Evolutionary conservation across 352 stramenopile species (phyloP), one percentile per base, ranked within the genome.

Genomic region (Phytopythium sindhum): DNA sequence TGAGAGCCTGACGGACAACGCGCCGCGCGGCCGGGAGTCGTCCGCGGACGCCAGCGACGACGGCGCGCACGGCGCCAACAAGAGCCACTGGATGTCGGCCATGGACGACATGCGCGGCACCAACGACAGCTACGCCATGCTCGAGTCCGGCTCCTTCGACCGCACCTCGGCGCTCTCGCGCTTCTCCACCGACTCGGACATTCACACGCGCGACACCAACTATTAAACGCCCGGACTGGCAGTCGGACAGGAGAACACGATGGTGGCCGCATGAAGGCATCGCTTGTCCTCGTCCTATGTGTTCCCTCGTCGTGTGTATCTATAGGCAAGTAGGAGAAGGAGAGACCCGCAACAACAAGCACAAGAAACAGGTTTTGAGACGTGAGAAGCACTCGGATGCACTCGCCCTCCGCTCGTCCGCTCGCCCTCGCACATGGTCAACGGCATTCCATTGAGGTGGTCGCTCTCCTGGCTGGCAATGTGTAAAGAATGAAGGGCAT

Each of bases 51-150:
- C 56, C 10, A 35, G 57, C 53, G 66, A 72, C 17, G 39, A 29
- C 11, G 53, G 69, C 54, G 39, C 6, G 6, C 9, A 17, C 47
- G 57, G 55, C 53, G 75, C 70, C 35, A 67, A 77, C 15, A 59
- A 74, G 29, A 81, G 71, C 28, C 81, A 92, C 74, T 92, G 84
- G 84, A 68, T 81, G 59, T 68, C 80, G 37, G 75, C 73, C 35
- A 89, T 89, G 80, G 77, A 88, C 61, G 77, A 86, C 23, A 90
- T 90, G 79, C 84, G 84, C n/a, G 84, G 82, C 67, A 93, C 84
- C 0, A 85, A 84, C 65, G 84, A 93, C 74, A 89, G 78, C 72
- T 93, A 93, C 70, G 84, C 81, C 11, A 93, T 93, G 84, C 73
- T 93, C 61, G 81, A 91, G 68, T 84, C 81, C 39, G 78, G 74